phyloP scores from a whole-genome alignment of 1,139 yeast species.

The Wickerhamomyces sp. region DNA sequence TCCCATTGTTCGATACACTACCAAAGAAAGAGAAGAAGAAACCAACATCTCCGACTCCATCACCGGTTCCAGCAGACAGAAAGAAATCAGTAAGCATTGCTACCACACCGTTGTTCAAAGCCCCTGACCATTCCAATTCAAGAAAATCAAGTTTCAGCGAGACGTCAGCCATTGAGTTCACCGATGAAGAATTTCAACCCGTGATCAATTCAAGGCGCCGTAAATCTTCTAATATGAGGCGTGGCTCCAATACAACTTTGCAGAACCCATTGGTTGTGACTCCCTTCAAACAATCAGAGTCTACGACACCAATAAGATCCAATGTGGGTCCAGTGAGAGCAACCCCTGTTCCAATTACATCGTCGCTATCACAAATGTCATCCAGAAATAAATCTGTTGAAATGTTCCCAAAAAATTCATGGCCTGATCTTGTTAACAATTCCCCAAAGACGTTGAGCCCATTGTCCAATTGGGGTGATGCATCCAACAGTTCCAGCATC shows the following conservation, averaged over 20 bases:
- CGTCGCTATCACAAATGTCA: neutral
- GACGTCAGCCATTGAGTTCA: constrained; percentile 22
- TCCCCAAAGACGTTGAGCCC: constrained; percentile 4
- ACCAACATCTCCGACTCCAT: constrained; percentile 6
- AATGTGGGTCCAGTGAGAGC: too few relatives aligned
- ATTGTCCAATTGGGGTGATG: constrained; percentile 2
- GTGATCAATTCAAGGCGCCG: constrained; percentile 26
- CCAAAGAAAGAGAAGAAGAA: constrained; percentile 13
- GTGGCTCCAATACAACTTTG: too few relatives aligned
- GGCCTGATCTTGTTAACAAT: neutral
- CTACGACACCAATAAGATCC: too few relatives aligned
- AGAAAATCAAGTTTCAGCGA: constrained; percentile 6
- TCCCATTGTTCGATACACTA: constrained; percentile 42
- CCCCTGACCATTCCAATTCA: neutral
- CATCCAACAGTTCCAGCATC: neutral
- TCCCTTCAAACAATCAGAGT: too few relatives aligned
- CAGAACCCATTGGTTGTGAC: too few relatives aligned
- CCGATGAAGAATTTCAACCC: constrained; percentile 24
- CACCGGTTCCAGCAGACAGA: constrained; percentile 5
- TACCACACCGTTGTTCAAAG: too few relatives aligned
- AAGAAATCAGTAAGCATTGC: constrained; percentile 7
- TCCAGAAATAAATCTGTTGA: neutral
- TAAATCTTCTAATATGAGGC: constrained; percentile 21
- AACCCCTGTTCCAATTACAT: too few relatives aligned
- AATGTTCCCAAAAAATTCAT: neutral